phyloP scores from a whole-genome alignment of 768 basidiomycete genomes.

The Clitopilus hobsonii region DNA sequence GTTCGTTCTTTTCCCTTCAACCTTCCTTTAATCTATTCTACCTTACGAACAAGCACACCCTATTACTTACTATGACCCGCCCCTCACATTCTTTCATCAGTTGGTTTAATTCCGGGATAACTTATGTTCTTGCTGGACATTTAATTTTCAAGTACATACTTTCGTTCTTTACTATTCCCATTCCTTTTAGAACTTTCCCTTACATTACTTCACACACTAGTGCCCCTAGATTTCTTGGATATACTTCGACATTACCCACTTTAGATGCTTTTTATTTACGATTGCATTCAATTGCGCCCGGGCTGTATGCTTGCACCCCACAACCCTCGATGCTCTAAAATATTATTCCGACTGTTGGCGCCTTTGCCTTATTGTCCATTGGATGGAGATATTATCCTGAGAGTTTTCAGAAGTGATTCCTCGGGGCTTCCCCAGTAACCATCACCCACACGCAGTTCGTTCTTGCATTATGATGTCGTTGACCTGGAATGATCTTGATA shows the following conservation, averaged over 20 bases:
- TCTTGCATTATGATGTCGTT: neutral
- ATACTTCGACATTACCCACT: neutral
- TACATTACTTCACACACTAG: neutral
- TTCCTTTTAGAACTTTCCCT: neutral
- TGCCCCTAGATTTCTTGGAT: neutral
- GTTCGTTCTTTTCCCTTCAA: neutral
- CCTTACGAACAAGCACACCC: neutral
- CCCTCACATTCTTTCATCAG: neutral
- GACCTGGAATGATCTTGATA: neutral
- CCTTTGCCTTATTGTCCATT: neutral
- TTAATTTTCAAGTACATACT: neutral
- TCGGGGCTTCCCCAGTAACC: no score
- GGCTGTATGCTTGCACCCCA: neutral
- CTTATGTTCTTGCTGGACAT: constrained; percentile 1
- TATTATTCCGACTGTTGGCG: neutral
- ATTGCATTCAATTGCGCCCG: neutral
- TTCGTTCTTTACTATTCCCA: neutral
- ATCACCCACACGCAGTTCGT: neutral
- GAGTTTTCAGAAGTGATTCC: neutral
- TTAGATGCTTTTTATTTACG: neutral
- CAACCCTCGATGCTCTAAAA: neutral
- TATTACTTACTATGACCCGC: neutral
- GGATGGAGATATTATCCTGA: neutral
- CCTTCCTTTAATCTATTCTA: neutral
- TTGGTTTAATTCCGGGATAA: neutral